These are phyloP conservation scores for Dissophora ornata DNA, from an alignment of 192 early-diverging fungal species.

Conservation along the genomic window DNA sequence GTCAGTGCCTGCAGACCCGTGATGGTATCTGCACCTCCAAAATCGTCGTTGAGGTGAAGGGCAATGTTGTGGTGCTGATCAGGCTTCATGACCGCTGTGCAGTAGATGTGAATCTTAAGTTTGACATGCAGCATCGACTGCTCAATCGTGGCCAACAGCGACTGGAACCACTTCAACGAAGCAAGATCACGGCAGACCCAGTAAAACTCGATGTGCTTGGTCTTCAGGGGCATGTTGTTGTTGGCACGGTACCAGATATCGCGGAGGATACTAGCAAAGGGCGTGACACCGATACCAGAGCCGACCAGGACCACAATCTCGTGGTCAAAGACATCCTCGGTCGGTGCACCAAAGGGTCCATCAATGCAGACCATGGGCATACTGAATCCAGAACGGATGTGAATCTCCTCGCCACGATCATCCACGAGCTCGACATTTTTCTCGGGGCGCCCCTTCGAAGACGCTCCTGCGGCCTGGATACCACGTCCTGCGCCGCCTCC, in stretches of 20 bases:
- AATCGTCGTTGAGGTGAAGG: constrained; percentile 64
- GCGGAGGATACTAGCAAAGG: constrained; percentile 77
- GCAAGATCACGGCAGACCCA: constrained; percentile 76
- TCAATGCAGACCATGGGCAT: constrained; percentile 76
- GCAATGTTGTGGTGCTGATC: constrained; percentile 73
- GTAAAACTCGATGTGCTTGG: constrained; percentile 67
- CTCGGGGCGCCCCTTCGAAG: constrained; percentile 15
- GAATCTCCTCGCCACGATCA: constrained; percentile 51
- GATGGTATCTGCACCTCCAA: constrained; percentile 71
- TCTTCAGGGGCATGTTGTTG: constrained; percentile 56
- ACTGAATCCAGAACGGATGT: constrained; percentile 33
- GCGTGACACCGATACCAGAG: constrained; percentile 82
- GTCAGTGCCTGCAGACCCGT: constrained; percentile 74
- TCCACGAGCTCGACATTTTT: constrained; percentile 38
- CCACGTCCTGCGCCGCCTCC: background rate
- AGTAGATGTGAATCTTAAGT: constrained; percentile 74
- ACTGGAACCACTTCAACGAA: constrained; percentile 78
- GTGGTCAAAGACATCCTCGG: constrained; percentile 81
- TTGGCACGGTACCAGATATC: constrained; percentile 70
- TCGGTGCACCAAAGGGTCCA: constrained; percentile 85
- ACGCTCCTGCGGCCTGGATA: background rate
- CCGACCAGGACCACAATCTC: constrained; percentile 74
- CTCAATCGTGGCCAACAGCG: constrained; percentile 69
- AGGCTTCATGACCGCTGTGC: constrained; percentile 68
- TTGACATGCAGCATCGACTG: constrained; percentile 68